Conservation (phyloP, 768 basidiomycete species). For the Steccherinum ochraceum region DNA sequence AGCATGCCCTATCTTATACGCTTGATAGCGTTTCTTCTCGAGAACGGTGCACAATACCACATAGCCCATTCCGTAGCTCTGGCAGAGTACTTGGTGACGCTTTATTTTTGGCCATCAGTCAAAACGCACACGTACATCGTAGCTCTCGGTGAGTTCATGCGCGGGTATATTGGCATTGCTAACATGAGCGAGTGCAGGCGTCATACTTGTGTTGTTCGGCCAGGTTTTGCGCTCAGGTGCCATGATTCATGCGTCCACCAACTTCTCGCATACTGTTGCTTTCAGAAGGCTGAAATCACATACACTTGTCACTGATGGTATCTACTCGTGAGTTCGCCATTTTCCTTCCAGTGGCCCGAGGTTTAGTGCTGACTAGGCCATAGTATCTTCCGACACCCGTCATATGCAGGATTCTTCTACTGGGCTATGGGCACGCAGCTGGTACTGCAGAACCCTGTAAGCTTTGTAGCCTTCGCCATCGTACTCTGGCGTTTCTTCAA, state of each 20-base stretch:
- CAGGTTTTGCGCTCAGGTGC: constrained; percentile 80
- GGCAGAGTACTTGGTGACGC: constrained; percentile 68
- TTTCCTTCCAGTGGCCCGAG: background rate
- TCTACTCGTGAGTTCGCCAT: constrained; percentile 76
- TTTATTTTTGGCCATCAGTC: constrained; percentile 58
- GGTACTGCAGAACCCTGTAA: constrained; percentile 79
- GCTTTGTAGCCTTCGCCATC: constrained; percentile 55
- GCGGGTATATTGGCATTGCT: background rate
- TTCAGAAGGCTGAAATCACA: constrained; percentile 69
- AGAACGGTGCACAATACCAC: constrained; percentile 85
- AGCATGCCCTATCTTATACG: background rate
- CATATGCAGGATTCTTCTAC: constrained; percentile 96
- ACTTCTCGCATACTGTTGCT: constrained; percentile 89
- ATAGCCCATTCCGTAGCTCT: constrained; percentile 75
- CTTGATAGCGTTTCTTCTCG: constrained; percentile 77
- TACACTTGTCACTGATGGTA: constrained; percentile 77
- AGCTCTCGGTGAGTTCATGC: constrained; percentile 40
- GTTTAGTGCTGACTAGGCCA: constrained; percentile 3
- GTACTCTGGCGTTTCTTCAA: constrained; percentile 88
- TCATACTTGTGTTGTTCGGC: constrained; percentile 56
- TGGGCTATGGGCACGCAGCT: constrained; percentile 96
- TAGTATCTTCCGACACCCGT: constrained; percentile 90
- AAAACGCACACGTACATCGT: constrained; percentile 60
- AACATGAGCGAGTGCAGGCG: constrained; percentile 39
- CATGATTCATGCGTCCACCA: constrained; percentile 95